These are phyloP conservation scores for Taxillus chinensis DNA, from an alignment of 164 flowering plant genomes.

Conservation along the genomic window DNA sequence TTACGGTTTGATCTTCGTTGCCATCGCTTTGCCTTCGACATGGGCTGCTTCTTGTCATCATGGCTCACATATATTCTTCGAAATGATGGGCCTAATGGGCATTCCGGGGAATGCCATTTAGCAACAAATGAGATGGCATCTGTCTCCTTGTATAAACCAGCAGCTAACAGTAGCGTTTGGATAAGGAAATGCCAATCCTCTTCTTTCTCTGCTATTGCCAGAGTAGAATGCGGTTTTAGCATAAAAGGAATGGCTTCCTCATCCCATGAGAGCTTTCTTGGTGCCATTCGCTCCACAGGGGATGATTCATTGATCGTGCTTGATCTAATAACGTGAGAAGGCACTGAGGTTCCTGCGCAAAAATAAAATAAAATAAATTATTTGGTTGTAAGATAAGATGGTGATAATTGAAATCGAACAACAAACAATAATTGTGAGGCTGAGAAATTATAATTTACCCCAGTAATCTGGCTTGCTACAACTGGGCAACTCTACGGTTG, in stretches of 20 bases:
- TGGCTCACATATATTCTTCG: constrained; percentile 38
- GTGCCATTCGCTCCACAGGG: constrained; percentile 65
- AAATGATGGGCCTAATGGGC: constrained; percentile 66
- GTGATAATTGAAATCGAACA: background rate
- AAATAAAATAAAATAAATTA: background rate
- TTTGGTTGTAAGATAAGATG: background rate
- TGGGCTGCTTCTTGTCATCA: constrained; percentile 25
- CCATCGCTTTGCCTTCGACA: constrained; percentile 51
- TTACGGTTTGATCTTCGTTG: constrained; percentile 50
- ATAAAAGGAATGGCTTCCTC: constrained; percentile 32
- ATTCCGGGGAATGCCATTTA: constrained; percentile 64
- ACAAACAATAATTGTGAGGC: background rate
- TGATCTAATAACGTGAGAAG: constrained; percentile 20
- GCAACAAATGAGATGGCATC: constrained; percentile 19
- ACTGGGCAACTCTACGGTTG: constrained; percentile 22
- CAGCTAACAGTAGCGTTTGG: constrained; percentile 40
- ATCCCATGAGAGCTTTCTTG: constrained; percentile 69
- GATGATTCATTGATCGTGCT: constrained; percentile 73
- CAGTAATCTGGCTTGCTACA: constrained; percentile 18
- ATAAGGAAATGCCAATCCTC: constrained; percentile 45
- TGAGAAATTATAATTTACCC: constrained; percentile 24
- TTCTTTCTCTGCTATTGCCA: constrained; percentile 30
- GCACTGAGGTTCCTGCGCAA: constrained; percentile 24
- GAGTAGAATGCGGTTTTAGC: constrained; percentile 12
- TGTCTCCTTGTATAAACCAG: constrained; percentile 34